A percentile compares a stretch with the other conserved stretches of the same genome.
These are phyloP conservation scores for Aspergillus quadricinctus DNA, from an alignment of 2,329 filamentous ascomycete species.

Conservation along the genomic window DNA sequence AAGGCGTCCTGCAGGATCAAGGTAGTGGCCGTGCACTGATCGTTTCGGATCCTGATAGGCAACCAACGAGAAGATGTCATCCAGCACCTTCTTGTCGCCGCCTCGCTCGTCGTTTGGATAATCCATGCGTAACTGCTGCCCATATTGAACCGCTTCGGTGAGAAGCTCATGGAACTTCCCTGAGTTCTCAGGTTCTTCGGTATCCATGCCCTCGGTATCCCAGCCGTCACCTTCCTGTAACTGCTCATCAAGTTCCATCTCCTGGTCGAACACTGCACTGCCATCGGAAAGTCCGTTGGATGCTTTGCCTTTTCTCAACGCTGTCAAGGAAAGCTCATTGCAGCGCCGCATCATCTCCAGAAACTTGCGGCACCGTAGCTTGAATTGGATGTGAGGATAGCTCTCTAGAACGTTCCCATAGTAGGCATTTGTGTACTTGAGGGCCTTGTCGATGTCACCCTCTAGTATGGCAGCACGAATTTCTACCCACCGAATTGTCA, in stretches of 20 bases:
- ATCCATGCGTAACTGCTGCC: slow-evolving; percentile 70
- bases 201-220: slow-evolving; percentile 52
- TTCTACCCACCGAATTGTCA: slow-evolving; percentile 46
- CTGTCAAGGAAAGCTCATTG: slow-evolving; percentile 54
- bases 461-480: slow-evolving; percentile 84
- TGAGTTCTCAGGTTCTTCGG: slow-evolving; percentile 43
- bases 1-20: slow-evolving; percentile 70
- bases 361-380: slow-evolving; percentile 83
- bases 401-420: slow-evolving; percentile 77
- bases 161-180: slow-evolving; percentile 52
- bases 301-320: slow-evolving; percentile 36
- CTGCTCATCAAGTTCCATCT: slow-evolving; percentile 58
- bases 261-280: slow-evolving; percentile 44
- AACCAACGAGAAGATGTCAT: slow-evolving; percentile 82
- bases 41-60: slow-evolving; percentile 79
- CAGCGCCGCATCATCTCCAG: slow-evolving; percentile 85
- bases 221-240: slow-evolving; percentile 29
- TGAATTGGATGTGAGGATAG: slow-evolving; percentile 83
- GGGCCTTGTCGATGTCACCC: slow-evolving; percentile 83
- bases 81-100: slow-evolving; percentile 68
- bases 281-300: slow-evolving; percentile 42
- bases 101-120: slow-evolving; percentile 67
- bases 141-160: slow-evolving; percentile 70
- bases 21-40: slow-evolving; percentile 70
- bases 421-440: slow-evolving; percentile 72